phyloP scores from a whole-genome alignment of 2,329 filamentous ascomycete genomes.

The Xylaria sp. region DNA sequence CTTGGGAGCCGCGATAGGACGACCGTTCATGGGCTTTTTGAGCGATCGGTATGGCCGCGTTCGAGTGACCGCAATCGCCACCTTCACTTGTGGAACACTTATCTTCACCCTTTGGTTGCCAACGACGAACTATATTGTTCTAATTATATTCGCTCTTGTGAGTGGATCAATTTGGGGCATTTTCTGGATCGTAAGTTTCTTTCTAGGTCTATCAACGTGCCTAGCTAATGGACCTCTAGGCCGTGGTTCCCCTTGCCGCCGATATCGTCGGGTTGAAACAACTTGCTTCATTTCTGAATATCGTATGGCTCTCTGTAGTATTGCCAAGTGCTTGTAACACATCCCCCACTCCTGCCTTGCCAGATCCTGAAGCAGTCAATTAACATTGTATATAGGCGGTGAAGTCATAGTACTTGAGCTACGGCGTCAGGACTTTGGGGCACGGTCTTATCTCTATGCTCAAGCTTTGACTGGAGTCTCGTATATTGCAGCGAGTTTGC shows the following conservation, averaged over 20 bases:
- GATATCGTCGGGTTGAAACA: constrained; percentile 17
- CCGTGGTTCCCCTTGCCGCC: constrained; percentile 3
- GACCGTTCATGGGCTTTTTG: constrained; percentile 8
- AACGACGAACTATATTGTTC: background rate
- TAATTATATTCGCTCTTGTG: constrained; percentile 10
- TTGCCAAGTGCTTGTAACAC: constrained; percentile 18
- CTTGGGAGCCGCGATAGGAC: constrained; percentile 15
- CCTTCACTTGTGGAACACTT: constrained; percentile 14
- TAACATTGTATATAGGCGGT: background rate
- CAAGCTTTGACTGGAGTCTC: background rate
- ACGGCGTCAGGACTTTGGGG: background rate
- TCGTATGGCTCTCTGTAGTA: constrained; percentile 14
- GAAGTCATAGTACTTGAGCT: background rate
- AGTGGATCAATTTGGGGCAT: constrained; percentile 18
- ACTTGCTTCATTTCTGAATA: constrained; percentile 15
- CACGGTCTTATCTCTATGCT: background rate
- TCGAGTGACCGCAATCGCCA: constrained; percentile 14
- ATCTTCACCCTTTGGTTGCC: constrained; percentile 14
- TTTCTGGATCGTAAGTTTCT: constrained; percentile 14
- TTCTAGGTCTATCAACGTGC: no score
- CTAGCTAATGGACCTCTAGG: background rate
- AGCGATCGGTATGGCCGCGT: constrained; percentile 20
- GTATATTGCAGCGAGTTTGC: background rate
- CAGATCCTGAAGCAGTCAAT: background rate
- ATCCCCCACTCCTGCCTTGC: background rate